Percentiles rank a stretch among this genome's conserved stretches.
These are phyloP conservation scores for Leccinum fallax DNA, from an alignment of 1,284 basidiomycete species.

Conservation along the genomic window DNA sequence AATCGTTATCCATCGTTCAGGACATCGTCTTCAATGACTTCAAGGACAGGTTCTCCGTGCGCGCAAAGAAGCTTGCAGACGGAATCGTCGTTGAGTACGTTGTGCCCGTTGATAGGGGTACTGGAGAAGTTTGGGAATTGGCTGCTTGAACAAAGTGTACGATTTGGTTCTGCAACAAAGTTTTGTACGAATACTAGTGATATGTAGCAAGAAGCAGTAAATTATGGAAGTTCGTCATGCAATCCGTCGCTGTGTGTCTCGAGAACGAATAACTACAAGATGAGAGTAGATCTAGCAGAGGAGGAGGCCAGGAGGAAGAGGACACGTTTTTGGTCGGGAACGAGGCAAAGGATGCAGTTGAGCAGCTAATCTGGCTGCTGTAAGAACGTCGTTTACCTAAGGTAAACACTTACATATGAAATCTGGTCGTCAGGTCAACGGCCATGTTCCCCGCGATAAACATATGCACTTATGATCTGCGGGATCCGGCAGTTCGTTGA, in stretches of 20 bases:
- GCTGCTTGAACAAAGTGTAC: background rate
- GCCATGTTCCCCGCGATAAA: background rate
- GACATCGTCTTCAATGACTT: background rate
- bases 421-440: background rate
- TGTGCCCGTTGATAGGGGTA: background rate
- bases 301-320: background rate
- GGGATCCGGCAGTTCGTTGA: background rate
- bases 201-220: background rate
- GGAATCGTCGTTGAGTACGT: background rate
- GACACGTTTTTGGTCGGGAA: conserved; percentile 11
- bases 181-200: background rate
- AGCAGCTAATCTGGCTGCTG: background rate
- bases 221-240: background rate
- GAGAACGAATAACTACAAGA: background rate
- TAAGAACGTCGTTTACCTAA: no score
- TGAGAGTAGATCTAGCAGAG: background rate
- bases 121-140: background rate
- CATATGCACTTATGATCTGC: background rate
- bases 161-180: background rate
- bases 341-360: conserved; percentile 10
- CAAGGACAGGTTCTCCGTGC: background rate
- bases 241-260: background rate
- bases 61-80: background rate
- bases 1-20: background rate
- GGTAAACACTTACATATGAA: background rate